Evolutionary conservation across 2,329 filamentous ascomycete genomes (phyloP).

Genomic region (Aspergillus sp.): DNA sequence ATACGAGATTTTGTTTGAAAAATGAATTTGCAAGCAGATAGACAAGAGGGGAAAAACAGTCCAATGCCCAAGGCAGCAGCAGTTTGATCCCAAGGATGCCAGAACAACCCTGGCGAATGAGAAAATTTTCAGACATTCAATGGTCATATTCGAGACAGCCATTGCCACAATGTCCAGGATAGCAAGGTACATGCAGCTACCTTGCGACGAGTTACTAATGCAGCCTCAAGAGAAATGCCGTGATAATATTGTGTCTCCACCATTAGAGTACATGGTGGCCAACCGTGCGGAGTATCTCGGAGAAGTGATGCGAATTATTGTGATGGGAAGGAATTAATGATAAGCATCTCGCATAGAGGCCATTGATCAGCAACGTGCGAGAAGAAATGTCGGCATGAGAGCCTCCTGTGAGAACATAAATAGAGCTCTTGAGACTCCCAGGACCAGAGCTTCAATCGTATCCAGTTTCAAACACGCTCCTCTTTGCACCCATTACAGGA

Average conservation of each 20-base stretch:
- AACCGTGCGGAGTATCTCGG: conserved; percentile 24
- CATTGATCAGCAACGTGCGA: conserved; percentile 26
- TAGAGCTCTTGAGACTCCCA: conserved; percentile 26
- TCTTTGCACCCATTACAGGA: conserved; percentile 16
- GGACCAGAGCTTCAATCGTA: conserved; percentile 15
- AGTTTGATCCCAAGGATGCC: conserved; percentile 19
- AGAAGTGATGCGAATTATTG: conserved; percentile 21
- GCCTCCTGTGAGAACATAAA: conserved; percentile 34
- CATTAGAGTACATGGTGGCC: conserved; percentile 24
- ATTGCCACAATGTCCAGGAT: conserved; percentile 27
- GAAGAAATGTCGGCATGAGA: conserved; percentile 19
- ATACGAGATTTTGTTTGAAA: conserved; percentile 16
- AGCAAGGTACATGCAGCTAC: conserved; percentile 32
- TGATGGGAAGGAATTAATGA: conserved; percentile 25
- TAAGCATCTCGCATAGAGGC: conserved; percentile 26
- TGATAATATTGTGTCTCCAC: conserved; percentile 32
- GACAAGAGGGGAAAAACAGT: conserved; percentile 24
- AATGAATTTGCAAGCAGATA: conserved; percentile 19
- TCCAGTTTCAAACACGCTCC: conserved; percentile 25
- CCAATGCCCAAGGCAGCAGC: conserved; percentile 23
- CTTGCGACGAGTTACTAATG: conserved; percentile 25
- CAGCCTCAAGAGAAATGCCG: conserved; percentile 24
- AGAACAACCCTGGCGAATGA: conserved; percentile 22
- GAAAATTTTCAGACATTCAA: conserved; percentile 29
- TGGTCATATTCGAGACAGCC: conserved; percentile 22